phyloP scores from a whole-genome alignment of 148 eudicot genomes.

The Agrostemma githago region DNA sequence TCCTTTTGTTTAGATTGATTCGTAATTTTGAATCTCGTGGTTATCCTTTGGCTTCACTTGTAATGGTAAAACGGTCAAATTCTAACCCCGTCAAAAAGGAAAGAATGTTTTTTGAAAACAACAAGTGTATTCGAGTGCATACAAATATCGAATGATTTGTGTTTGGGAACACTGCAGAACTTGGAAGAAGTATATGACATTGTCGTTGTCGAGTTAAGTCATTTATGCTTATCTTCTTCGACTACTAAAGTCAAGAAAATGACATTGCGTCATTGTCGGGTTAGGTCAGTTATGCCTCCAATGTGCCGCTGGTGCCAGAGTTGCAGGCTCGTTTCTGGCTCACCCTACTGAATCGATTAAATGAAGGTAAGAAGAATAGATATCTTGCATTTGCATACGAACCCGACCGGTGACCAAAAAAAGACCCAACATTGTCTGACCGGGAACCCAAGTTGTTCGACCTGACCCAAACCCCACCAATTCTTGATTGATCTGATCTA shows the following conservation, averaged over 20 bases:
- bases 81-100: not conserved
- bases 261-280: not conserved
- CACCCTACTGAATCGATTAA: too few species aligned
- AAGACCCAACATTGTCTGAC: too few species aligned
- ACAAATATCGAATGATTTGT: not conserved
- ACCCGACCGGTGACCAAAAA: too few species aligned
- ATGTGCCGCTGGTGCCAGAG: conserved; percentile 89
- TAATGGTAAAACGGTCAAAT: too few species aligned
- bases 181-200: not conserved
- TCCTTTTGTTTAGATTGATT: not conserved
- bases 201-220: too few species aligned
- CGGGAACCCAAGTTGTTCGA: too few species aligned
- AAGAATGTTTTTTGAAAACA: not conserved
- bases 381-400: too few species aligned
- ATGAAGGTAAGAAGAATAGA: too few species aligned
- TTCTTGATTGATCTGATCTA: too few species aligned
- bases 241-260: too few species aligned
- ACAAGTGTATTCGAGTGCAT: not conserved
- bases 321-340: conserved; percentile 29
- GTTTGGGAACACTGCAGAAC: not conserved
- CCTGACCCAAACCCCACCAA: too few species aligned
- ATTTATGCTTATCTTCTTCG: too few species aligned
- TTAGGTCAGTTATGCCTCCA: not conserved
- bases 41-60: not conserved
- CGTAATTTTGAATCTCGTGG: not conserved